Base-by-base conservation (phyloP, 257 asterid species). In the Fraxinus quadrangulata region DNA sequence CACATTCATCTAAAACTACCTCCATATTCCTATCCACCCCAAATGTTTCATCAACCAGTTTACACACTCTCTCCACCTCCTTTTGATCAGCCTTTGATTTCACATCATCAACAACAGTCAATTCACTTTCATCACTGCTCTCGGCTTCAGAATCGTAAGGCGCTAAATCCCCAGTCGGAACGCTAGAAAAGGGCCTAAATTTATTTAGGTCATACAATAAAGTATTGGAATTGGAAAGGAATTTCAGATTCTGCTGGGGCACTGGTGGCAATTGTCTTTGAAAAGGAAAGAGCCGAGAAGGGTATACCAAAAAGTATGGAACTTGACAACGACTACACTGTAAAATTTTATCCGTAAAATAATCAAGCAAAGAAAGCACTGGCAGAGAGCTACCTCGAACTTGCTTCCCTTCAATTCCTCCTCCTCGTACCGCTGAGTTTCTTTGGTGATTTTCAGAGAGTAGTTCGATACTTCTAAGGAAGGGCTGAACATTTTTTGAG, bases 21-120 rank as follows among this genome's bases (percentile, higher is more conserved):
- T 92, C 99, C 98, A 91, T 93, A 74, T 92, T 94, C 87, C 97
- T 81, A 88, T 94, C 96, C 45, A 91, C 36, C 2, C 89, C 84
- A 85, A 94, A 90, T 81, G 94, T 88, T 77, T 95, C 97, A 76
- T 93, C 89, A 51, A 95, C 85, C 82, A 91, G 88, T 81, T 78
- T 83, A 84, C 94, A 91, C 61, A 93, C 96, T 80, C 91, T 85
- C 6, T 80, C 90, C 81, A 93, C 91, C 88, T 90, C 97, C 75
- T 73, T 68, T 28, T 69, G 80, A 87, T 90, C 93, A 31, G 82
- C 85, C 85, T 75, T 84, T 0, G 81, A 80, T 59, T 80, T 66
- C 78, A 67, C 86, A 75, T 59, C 31, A 77, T 45, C 86, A 80
- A 5, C 80, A 51, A 24, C 30, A 5, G n/a, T 34, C 28, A 75